Evolutionary conservation across 2,329 filamentous ascomycete genomes (phyloP).

Genomic region (Fusarium sp.): DNA sequence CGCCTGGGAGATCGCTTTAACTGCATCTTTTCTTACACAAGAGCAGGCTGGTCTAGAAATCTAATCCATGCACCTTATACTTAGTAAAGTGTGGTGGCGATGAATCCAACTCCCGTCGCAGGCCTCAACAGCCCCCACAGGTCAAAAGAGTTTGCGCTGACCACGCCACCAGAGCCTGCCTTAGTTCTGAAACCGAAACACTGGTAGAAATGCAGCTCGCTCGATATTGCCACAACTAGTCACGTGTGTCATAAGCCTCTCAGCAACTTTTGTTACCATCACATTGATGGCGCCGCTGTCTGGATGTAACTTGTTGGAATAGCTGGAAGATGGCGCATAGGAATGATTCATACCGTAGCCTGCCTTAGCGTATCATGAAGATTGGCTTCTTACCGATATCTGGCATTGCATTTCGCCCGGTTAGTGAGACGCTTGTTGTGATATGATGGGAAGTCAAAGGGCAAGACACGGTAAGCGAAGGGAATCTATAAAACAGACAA

Average conservation of each 20-base stretch:
- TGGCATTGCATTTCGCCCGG: not conserved
- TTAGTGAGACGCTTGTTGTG: not conserved
- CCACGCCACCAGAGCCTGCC: not conserved
- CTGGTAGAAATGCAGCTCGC: not conserved
- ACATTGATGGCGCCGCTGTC: too few relatives aligned
- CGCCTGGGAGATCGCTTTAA: not conserved
- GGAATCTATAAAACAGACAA: not conserved
- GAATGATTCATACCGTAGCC: rapidly evolving
- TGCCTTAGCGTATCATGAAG: not conserved
- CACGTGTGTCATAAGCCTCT: not conserved
- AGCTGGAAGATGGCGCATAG: not conserved
- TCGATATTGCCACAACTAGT: not conserved
- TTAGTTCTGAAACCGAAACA: not conserved
- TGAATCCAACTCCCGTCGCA: too few relatives aligned
- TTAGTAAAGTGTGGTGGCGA: not conserved
- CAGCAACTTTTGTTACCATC: not conserved
- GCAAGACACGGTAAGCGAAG: rapidly evolving
- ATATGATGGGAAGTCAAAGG: not conserved
- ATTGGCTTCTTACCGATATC: rapidly evolving
- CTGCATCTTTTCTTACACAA: not conserved
- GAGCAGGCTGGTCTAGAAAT: not conserved
- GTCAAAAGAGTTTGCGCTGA: not conserved
- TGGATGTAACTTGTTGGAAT: not conserved
- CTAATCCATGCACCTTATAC: not conserved
- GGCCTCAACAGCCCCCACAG: not conserved